Conservation (phyloP, 2,329 filamentous ascomycete species). For the Aphanocladium album region DNA sequence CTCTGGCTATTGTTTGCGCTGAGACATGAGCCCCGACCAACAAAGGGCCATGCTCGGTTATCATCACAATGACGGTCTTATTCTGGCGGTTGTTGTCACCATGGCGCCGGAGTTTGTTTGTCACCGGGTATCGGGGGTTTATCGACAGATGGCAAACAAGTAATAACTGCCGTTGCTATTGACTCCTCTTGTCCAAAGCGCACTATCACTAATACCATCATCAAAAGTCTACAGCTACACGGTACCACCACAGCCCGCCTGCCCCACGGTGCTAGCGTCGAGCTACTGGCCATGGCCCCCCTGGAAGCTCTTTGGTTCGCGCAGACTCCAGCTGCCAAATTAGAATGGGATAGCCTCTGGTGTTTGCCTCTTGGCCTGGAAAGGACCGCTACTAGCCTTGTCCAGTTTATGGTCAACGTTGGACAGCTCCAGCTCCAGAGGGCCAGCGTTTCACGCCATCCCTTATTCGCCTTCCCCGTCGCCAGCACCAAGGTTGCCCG, state of each 20-base stretch:
- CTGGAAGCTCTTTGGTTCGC: background rate
- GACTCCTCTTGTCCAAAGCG: background rate
- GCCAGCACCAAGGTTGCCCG: background rate
- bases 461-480: background rate
- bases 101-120: background rate
- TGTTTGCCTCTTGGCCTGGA: background rate
- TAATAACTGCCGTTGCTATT: background rate
- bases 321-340: background rate
- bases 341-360: background rate
- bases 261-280: background rate
- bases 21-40: slow-evolving; percentile 5
- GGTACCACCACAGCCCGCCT: background rate
- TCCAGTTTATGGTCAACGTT: background rate
- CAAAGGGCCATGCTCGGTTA: background rate
- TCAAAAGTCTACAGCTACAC: background rate
- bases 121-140: background rate
- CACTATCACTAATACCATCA: background rate
- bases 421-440: background rate
- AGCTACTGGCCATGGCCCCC: background rate
- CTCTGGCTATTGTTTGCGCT: background rate
- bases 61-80: background rate
- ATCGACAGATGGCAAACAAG: background rate
- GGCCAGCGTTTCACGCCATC: slow-evolving; percentile 1
- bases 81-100: background rate
- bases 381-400: background rate